Conservation (phyloP, 495 filamentous ascomycete species). For the Barbatosphaeria neglecta region DNA sequence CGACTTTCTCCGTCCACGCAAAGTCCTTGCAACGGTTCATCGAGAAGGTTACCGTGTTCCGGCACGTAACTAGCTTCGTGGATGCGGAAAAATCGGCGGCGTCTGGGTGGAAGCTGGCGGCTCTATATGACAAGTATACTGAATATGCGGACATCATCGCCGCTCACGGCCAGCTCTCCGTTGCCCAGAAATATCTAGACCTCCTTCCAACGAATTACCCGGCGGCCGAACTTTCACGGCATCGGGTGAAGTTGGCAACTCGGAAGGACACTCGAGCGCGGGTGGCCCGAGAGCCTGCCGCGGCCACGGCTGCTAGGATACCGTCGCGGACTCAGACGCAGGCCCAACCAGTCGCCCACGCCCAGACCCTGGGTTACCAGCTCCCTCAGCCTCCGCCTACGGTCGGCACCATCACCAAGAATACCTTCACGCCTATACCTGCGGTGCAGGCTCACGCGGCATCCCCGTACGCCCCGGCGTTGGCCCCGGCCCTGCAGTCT, state of each 20-base stretch:
- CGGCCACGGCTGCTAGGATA: conserved; percentile 9
- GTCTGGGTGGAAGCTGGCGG: conserved; percentile 77
- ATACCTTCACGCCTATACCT: conserved; percentile 27
- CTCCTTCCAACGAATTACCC: conserved; percentile 78
- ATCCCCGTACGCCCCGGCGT: conserved; percentile 48
- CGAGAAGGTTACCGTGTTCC: conserved; percentile 97
- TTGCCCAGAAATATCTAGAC: conserved; percentile 84
- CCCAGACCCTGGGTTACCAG: no score
- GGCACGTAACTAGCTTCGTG: conserved; percentile 81
- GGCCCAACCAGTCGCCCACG: conserved; percentile 15
- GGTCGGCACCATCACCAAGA: conserved; percentile 19
- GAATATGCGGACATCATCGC: conserved; percentile 96
- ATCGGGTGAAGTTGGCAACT: conserved; percentile 76
- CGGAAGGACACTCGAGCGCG: conserved; percentile 44
- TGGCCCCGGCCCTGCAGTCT: conserved; percentile 29
- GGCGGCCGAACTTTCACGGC: conserved; percentile 76
- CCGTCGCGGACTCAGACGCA: conserved; percentile 20
- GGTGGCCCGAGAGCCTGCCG: conserved; percentile 16
- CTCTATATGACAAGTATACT: conserved; percentile 87
- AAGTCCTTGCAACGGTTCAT: conserved; percentile 82
- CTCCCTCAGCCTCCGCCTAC: conserved; percentile 21
- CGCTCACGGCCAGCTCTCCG: conserved; percentile 71
- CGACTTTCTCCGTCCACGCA: conserved; percentile 85
- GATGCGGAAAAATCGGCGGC: conserved; percentile 60
- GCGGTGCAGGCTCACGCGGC: conserved; percentile 18